Evolutionary conservation across 441 rosid genomes (phyloP), one percentile per base, ranked within the genome.

Genomic region (Adansonia rubrostipa): DNA sequence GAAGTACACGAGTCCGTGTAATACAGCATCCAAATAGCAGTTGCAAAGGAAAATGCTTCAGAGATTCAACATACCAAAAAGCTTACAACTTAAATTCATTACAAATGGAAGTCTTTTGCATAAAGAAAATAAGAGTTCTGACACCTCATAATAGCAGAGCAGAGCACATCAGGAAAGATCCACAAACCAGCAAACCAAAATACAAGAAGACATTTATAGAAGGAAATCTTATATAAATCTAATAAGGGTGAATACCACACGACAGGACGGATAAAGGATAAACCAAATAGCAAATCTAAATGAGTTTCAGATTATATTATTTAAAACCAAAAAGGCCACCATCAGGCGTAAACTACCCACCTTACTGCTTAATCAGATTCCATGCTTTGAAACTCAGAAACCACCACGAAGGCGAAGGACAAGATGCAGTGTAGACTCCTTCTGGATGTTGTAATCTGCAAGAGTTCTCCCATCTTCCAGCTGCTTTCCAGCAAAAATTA

Each of bases 331-430:
- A 54, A 54, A 4, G 58, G 24, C 10, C 22, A 56, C 1, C 19
- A 17, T 17, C 62, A 54, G 17, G n/a, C 62, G 19, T 20, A 57
- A 56, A 19, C 62, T 17, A 57, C 28, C 36, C 1, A 1, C 4
- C 9, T 54, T n/a, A 2, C 4, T 57, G 13, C 62, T 57, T 57
- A 57, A 57, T 57, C 28, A 9, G 24, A 57, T 57, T 57, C 28
- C 62, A 57, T 1, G 17, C 7, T 53, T 53, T 53, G 15, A 14
- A 53, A 54, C 60, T 54, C 17, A 54, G 20, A 54, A n/a, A 54
- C 60, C 60, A n/a, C 60, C 60, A n/a, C 60, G 60, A n/a, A 54
- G 60, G 60, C 60, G 60, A 54, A 54, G 60, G 60, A 54, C 60
- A 54, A 54, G 60, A 54, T 54, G 60, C 20, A 54, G 60, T 5